phyloP scores from a whole-genome alignment of 2,329 filamentous ascomycete genomes.

The Ascochyta fabae region DNA sequence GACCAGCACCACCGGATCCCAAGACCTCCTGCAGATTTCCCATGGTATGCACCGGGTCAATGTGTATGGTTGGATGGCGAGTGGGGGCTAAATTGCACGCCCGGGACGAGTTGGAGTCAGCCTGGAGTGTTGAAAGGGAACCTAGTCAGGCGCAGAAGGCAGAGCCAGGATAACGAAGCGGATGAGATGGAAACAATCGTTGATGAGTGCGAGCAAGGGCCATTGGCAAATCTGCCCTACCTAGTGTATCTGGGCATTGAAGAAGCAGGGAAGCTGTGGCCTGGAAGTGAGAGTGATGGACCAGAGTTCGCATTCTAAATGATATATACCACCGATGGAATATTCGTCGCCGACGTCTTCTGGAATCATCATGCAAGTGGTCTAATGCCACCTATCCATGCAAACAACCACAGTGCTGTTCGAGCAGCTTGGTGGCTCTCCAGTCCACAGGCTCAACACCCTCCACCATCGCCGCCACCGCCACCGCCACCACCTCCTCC shows the following conservation, averaged over 20 bases:
- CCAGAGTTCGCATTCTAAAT: constrained; percentile 9
- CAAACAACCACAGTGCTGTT: not conserved
- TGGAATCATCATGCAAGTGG: too few relatives aligned
- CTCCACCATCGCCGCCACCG: not conserved
- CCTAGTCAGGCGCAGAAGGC: not conserved
- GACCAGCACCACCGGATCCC: constrained; percentile 20
- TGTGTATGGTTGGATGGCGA: constrained; percentile 15
- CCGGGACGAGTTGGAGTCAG: constrained; percentile 5
- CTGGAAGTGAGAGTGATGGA: constrained; percentile 2
- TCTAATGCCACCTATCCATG: too few relatives aligned
- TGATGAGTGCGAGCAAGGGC: not conserved
- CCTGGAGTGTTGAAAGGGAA: constrained; percentile 7
- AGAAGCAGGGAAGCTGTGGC: constrained; percentile 12
- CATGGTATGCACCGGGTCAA: constrained; percentile 17
- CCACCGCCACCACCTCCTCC: constrained; percentile 8
- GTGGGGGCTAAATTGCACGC: constrained; percentile 1
- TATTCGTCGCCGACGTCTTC: not conserved
- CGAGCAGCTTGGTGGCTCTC: not conserved
- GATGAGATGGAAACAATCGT: too few relatives aligned
- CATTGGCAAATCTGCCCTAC: constrained; percentile 15
- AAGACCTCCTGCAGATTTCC: constrained; percentile 14
- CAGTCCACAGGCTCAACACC: not conserved
- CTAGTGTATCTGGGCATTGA: constrained; percentile 22
- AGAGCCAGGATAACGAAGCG: not conserved
- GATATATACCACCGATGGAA: not conserved